These are phyloP conservation scores for Cladophialophora carrionii DNA, from an alignment of 2,329 filamentous ascomycete species.

Conservation along the genomic window DNA sequence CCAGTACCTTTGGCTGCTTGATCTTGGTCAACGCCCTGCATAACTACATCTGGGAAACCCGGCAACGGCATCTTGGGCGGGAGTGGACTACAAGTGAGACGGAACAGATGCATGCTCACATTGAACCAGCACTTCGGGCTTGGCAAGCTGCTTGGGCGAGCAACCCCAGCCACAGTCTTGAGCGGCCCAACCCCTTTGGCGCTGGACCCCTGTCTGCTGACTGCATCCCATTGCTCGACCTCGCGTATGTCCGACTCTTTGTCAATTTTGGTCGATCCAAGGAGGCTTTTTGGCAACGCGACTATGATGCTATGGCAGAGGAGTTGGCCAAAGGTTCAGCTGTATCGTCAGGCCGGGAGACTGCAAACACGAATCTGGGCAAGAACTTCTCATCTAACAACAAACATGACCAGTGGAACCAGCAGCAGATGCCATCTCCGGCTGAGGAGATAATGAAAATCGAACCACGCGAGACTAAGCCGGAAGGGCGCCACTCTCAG, in stretches of 20 bases:
- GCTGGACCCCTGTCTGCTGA: conserved; percentile 83
- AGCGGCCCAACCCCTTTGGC: conserved; percentile 82
- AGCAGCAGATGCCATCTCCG: conserved; percentile 36
- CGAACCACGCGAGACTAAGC: conserved; percentile 12
- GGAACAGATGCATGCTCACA: conserved; percentile 92
- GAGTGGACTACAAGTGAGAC: conserved; percentile 91
- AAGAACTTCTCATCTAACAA: conserved; percentile 25
- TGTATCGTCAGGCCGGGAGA: conserved; percentile 70
- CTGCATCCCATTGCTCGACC: conserved; percentile 84
- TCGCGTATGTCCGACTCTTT: conserved; percentile 89
- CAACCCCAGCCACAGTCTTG: conserved; percentile 80
- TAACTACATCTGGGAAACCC: conserved; percentile 98
- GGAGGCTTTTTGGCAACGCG: conserved; percentile 89
- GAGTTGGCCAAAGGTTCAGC: conserved; percentile 80
- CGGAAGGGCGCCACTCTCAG: conserved; percentile 38
- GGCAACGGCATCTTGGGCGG: conserved; percentile 83
- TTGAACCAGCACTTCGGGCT: conserved; percentile 88
- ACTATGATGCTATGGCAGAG: conserved; percentile 89
- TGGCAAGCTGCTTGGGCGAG: conserved; percentile 93
- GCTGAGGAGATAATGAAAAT: conserved; percentile 42
- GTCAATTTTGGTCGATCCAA: conserved; percentile 91
- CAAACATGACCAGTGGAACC: conserved; percentile 54
- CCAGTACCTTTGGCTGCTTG: conserved; percentile 89
- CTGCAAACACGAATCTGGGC: conserved; percentile 31
- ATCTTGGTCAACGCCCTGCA: conserved; percentile 92